These are phyloP conservation scores for Lentinula lateritia DNA, from an alignment of 768 basidiomycete species.

Conservation along the genomic window DNA sequence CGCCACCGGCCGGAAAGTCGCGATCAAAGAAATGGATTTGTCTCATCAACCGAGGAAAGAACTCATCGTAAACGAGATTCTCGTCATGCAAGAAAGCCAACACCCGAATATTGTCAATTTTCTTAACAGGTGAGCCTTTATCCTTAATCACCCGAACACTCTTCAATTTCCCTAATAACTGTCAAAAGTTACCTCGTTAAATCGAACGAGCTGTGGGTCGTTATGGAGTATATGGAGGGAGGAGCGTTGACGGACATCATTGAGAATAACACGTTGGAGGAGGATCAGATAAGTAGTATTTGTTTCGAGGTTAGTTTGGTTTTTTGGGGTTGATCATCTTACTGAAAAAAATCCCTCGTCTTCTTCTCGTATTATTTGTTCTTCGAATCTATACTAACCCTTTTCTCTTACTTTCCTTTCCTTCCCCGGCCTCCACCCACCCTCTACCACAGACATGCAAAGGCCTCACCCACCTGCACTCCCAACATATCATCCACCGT, in stretches of 20 bases:
- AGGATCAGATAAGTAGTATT: conserved; percentile 93
- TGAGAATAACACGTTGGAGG: conserved; percentile 91
- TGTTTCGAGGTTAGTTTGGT: conserved; percentile 65
- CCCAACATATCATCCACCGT: conserved; percentile 92
- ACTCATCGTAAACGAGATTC: conserved; percentile 94
- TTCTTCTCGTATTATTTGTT: neutral
- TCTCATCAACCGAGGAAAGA: conserved; percentile 95
- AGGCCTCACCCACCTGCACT: conserved; percentile 88
- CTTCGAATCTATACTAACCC: no score
- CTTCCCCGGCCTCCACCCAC: neutral
- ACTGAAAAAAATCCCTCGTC: neutral
- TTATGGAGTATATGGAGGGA: conserved; percentile 99
- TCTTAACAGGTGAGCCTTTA: conserved; percentile 41
- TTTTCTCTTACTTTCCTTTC: no score
- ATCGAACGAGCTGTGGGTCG: conserved; percentile 90
- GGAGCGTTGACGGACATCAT: conserved; percentile 97
- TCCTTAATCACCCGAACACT: neutral
- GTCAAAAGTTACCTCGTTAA: conserved; percentile 73
- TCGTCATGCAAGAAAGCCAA: conserved; percentile 98
- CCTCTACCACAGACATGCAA: conserved; percentile 75
- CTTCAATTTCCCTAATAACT: neutral
- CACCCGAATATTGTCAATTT: conserved; percentile 98
- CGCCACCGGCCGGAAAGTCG: conserved; percentile 80
- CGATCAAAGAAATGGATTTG: conserved; percentile 98
- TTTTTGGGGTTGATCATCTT: no score